Conservation (phyloP, 768 basidiomycete species). For the Boletus reticuloceps region DNA sequence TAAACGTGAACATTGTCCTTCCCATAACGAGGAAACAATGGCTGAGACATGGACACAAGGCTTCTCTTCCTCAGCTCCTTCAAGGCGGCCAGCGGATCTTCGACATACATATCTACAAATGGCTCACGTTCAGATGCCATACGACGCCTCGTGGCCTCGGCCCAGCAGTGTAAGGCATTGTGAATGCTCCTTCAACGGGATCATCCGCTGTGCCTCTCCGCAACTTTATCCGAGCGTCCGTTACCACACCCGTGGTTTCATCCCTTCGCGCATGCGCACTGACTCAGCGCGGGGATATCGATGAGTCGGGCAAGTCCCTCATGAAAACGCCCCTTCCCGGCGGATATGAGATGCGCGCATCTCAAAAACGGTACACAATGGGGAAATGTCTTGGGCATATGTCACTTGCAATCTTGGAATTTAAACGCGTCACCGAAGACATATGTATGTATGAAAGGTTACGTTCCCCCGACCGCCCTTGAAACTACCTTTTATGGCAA, state of each 20-base stretch:
- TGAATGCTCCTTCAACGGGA: constrained; percentile 9
- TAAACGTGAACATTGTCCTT: constrained; percentile 28
- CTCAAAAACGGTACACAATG: constrained; percentile 17
- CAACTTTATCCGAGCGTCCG: constrained; percentile 15
- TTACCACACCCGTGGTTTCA: constrained; percentile 25
- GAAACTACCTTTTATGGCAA: constrained; percentile 37
- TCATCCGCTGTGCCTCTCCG: constrained; percentile 5
- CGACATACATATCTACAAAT: constrained; percentile 12
- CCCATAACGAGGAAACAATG: constrained; percentile 33
- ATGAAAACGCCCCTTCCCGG: constrained; percentile 10
- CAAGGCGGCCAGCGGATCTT: constrained; percentile 9
- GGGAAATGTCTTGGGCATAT: constrained; percentile 18
- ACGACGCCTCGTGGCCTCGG: constrained; percentile 15
- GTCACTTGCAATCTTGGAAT: constrained; percentile 29
- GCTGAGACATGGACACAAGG: constrained; percentile 14
- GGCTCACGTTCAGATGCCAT: constrained; percentile 14
- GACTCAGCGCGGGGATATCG: constrained; percentile 12
- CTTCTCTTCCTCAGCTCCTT: constrained; percentile 7
- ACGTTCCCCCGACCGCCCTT: constrained; percentile 34
- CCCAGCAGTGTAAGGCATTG: constrained; percentile 6
- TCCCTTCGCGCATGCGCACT: constrained; percentile 5
- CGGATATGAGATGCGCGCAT: constrained; percentile 18
- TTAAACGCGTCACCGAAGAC: constrained; percentile 31
- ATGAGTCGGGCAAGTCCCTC: constrained; percentile 14
- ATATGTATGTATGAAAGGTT: constrained; percentile 20